Percentiles rank a stretch among this genome's conserved stretches.
Conservation (phyloP, 169 alveolate genomes). For the Cryptosporidium ubiquitum region DNA sequence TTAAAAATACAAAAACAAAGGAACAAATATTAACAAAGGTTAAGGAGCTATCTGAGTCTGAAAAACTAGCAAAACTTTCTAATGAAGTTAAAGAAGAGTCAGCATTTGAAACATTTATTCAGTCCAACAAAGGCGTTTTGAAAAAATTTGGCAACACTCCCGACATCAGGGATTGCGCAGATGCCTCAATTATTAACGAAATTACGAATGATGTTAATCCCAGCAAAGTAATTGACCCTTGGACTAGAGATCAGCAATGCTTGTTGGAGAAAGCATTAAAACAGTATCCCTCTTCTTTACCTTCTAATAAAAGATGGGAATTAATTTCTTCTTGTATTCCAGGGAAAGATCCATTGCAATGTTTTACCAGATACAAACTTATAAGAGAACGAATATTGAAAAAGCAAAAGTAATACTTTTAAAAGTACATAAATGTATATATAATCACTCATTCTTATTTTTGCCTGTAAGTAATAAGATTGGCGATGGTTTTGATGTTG, state of each 20-base stretch:
- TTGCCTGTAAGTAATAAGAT: constrained; percentile 31
- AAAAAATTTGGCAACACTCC: constrained; percentile 77
- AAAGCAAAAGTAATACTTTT: constrained; percentile 1
- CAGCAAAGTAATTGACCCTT: constrained; percentile 70
- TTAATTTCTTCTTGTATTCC: constrained; percentile 83
- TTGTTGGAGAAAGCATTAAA: constrained; percentile 83
- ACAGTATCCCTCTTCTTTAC: constrained; percentile 83
- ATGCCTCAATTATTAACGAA: neutral
- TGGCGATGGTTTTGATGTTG: constrained; percentile 63
- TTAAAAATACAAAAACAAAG: constrained; percentile 86
- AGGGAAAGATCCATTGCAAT: constrained; percentile 82
- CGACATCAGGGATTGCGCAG: constrained; percentile 74
- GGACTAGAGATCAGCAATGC: constrained; percentile 85
- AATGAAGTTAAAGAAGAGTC: constrained; percentile 77
- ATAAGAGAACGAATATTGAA: constrained; percentile 54
- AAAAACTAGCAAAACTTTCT: constrained; percentile 77
- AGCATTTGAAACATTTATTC: constrained; percentile 77
- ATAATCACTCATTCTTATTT: neutral
- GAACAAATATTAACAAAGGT: constrained; percentile 89
- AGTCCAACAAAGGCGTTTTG: constrained; percentile 78
- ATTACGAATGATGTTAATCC: neutral
- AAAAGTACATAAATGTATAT: neutral
- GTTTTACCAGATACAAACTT: constrained; percentile 79
- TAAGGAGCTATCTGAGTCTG: constrained; percentile 83
- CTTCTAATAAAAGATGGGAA: constrained; percentile 85